Conservation (phyloP, 2,329 filamentous ascomycete species). For the Sporothrix schenckii region DNA sequence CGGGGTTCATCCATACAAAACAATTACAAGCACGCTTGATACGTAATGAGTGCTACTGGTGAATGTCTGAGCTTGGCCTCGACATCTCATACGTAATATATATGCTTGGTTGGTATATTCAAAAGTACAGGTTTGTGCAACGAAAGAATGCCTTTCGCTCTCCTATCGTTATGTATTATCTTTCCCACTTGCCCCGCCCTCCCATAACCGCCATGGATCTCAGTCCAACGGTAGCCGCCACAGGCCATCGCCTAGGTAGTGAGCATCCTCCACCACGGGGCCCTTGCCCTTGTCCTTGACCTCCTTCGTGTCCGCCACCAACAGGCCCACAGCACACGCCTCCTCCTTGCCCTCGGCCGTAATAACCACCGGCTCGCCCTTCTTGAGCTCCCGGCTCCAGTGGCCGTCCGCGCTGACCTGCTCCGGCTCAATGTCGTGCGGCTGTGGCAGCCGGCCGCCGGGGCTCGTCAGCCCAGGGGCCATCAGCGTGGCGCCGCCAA, state of each 20-base stretch:
- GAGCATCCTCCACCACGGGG: conserved; percentile 87
- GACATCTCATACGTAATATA: not conserved
- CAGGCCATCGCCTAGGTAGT: conserved; percentile 91
- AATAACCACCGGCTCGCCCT: conserved; percentile 84
- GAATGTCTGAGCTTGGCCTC: not conserved
- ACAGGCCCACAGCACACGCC: conserved; percentile 81
- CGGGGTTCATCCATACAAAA: not conserved
- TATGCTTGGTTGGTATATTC: conserved; percentile 15
- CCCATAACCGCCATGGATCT: not conserved
- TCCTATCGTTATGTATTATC: not conserved
- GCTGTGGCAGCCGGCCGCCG: conserved; percentile 75
- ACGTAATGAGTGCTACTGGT: too few relatives aligned
- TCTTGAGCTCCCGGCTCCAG: conserved; percentile 69
- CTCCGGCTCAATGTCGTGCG: conserved; percentile 41
- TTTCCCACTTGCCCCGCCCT: not conserved
- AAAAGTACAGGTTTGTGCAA: not conserved
- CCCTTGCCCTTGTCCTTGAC: conserved; percentile 95
- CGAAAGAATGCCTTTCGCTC: not conserved
- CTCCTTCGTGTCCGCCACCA: conserved; percentile 85
- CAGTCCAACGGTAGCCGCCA: conserved; percentile 71
- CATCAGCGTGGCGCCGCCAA: conserved; percentile 93
- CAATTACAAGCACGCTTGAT: too few relatives aligned
- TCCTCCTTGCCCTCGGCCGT: conserved; percentile 92
- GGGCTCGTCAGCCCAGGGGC: conserved; percentile 85
- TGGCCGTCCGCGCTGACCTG: conserved; percentile 53